Evolutionary conservation across 2,329 filamentous ascomycete genomes (phyloP).

Genomic region (Arthroderma uncinatum): DNA sequence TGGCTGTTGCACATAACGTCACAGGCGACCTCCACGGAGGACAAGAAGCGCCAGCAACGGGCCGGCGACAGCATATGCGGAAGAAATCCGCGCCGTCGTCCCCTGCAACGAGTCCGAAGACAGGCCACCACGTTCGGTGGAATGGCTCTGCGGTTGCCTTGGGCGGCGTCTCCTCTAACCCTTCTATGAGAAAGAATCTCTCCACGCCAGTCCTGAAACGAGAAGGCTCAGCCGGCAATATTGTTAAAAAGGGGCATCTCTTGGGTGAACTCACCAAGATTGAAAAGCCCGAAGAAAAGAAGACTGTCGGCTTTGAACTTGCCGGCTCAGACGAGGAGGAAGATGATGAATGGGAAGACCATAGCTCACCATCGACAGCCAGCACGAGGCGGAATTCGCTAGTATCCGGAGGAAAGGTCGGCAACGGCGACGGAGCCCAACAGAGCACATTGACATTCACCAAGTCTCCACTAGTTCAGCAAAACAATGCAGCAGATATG

Average conservation of each 20-base stretch:
- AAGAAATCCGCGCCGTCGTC: conserved; percentile 38
- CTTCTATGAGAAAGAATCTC: conserved; percentile 37
- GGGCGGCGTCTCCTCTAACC: conserved; percentile 24
- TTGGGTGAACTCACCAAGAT: conserved; percentile 8
- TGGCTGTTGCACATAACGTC: conserved; percentile 25
- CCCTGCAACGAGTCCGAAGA: conserved; percentile 33
- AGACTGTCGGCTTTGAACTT: conserved; percentile 38
- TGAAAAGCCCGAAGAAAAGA: conserved; percentile 26
- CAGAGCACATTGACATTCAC: conserved; percentile 2
- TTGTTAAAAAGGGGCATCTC: conserved; percentile 32
- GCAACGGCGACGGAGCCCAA: conserved; percentile 9
- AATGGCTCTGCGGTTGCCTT: conserved; percentile 30
- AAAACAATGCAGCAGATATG: conserved; percentile 9
- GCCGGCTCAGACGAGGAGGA: conserved; percentile 32
- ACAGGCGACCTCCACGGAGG: conserved; percentile 20
- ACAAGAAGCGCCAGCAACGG: conserved; percentile 9
- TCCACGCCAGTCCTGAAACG: conserved; percentile 34
- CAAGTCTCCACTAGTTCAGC: conserved; percentile 16
- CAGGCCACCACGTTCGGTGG: conserved; percentile 30
- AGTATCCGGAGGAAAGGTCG: conserved; percentile 21
- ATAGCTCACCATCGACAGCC: conserved; percentile 37
- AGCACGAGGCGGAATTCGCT: conserved; percentile 38
- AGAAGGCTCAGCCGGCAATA: conserved; percentile 25
- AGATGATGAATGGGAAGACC: conserved; percentile 39
- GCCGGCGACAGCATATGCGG: conserved; percentile 32